Evolutionary conservation across 208 protist species (phyloP).

Genomic region (Leishmania martiniquensis): DNA sequence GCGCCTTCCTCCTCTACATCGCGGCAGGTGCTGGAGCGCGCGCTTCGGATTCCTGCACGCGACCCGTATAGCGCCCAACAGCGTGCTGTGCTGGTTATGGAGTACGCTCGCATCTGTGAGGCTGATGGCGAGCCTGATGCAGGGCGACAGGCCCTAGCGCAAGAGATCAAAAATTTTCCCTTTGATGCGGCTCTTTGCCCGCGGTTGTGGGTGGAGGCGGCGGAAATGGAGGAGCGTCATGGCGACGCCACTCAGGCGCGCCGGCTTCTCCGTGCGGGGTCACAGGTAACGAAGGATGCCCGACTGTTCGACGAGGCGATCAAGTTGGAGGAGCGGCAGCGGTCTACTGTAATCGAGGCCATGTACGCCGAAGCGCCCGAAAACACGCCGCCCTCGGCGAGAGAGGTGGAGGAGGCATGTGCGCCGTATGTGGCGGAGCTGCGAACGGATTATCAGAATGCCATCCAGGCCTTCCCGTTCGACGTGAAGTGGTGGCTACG

Average conservation of each 20-base stretch:
- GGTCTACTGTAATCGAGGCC: conserved; percentile 12
- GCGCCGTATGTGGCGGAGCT: conserved; percentile 32
- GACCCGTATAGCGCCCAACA: conserved; percentile 58
- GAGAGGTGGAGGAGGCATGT: conserved; percentile 11
- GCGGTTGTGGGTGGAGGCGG: conserved; percentile 80
- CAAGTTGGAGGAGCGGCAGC: conserved; percentile 46
- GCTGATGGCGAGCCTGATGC: conserved; percentile 30
- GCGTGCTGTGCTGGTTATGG: conserved; percentile 72
- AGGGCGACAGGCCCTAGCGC: conserved; percentile 54
- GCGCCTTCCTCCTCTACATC: not conserved
- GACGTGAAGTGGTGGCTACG: conserved; percentile 67
- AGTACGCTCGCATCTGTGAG: conserved; percentile 59
- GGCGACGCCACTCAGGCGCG: conserved; percentile 54
- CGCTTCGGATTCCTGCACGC: conserved; percentile 27
- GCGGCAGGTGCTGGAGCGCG: conserved; percentile 23
- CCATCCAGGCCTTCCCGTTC: conserved; percentile 65
- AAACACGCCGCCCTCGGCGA: conserved; percentile 3
- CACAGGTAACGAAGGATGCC: conserved; percentile 52
- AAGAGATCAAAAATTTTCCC: conserved; percentile 73
- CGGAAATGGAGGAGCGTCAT: conserved; percentile 69
- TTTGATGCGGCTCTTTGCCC: conserved; percentile 67
- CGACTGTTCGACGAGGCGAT: conserved; percentile 38
- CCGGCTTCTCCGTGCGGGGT: conserved; percentile 59
- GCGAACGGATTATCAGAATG: conserved; percentile 54
- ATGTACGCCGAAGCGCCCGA: not conserved